A percentile compares a stretch with the other conserved stretches of the same genome.
These are phyloP conservation scores for Gossypium longicalyx DNA, from an alignment of 345 rosid species.

Conservation along the genomic window DNA sequence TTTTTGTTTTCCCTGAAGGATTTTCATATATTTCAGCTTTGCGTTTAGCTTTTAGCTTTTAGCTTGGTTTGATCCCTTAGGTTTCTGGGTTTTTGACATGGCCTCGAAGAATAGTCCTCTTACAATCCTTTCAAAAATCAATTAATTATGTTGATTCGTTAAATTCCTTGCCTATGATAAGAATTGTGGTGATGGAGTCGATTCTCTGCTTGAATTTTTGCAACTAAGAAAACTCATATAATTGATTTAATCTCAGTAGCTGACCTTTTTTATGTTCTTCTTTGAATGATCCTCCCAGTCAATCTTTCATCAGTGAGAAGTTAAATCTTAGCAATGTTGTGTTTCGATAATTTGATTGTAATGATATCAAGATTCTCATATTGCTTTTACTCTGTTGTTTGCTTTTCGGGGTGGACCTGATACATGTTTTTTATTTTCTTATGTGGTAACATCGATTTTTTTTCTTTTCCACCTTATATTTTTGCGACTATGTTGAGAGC, in stretches of 20 bases:
- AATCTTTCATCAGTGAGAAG: neutral
- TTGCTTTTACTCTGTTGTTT: neutral
- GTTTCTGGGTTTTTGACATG: neutral
- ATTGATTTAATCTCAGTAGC: neutral
- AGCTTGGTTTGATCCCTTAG: neutral
- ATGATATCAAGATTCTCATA: neutral
- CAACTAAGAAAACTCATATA: neutral
- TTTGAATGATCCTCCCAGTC: neutral
- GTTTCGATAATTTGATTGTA: neutral
- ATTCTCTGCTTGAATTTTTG: neutral
- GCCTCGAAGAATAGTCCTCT: neutral
- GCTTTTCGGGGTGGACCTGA: neutral
- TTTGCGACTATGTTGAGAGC: neutral
- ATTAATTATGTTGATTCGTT: neutral
- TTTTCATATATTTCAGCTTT: conserved; percentile 3
- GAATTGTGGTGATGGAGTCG: neutral
- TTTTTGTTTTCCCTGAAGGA: neutral
- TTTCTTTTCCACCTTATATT: neutral
- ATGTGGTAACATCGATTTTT: neutral
- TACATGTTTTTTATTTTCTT: neutral
- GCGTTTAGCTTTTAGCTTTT: neutral
- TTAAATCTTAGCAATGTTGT: neutral
- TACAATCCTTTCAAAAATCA: neutral
- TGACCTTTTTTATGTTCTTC: neutral
- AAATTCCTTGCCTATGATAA: neutral